Percentiles rank a stretch among this genome's conserved stretches.
Evolutionary conservation across 345 rosid genomes (phyloP).

Genomic region (Heritiera fomes): DNA sequence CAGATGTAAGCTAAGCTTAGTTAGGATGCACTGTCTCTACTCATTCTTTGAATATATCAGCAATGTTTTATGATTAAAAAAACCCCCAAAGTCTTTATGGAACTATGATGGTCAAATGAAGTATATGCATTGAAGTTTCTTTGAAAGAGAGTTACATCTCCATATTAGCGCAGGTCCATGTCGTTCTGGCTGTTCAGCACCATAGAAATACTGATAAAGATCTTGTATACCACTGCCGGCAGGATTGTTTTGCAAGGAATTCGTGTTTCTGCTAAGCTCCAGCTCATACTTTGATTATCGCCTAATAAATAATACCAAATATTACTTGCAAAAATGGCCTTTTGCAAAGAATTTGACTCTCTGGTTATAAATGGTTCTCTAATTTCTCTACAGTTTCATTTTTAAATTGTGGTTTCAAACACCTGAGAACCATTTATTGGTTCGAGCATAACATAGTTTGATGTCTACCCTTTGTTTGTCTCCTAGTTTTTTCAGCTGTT

Average conservation of each 20-base stretch:
- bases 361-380: background rate
- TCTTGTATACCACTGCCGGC: background rate
- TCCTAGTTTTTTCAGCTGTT: background rate
- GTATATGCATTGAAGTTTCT: background rate
- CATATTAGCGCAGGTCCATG: background rate
- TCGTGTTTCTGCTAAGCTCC: background rate
- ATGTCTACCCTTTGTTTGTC: background rate
- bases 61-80: background rate
- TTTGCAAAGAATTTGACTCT: background rate
- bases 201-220: background rate
- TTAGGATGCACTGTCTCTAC: background rate
- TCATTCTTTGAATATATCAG: background rate
- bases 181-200: background rate
- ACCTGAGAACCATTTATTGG: background rate
- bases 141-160: background rate
- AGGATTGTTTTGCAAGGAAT: background rate
- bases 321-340: background rate
- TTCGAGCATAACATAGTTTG: background rate
- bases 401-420: background rate
- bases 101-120: background rate
- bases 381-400: background rate
- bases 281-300: slow-evolving; percentile 10
- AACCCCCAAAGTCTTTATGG: background rate
- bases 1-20: background rate
- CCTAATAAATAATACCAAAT: background rate